phyloP scores from a whole-genome alignment of 768 basidiomycete genomes.

The Rossbeevera mucosa region DNA sequence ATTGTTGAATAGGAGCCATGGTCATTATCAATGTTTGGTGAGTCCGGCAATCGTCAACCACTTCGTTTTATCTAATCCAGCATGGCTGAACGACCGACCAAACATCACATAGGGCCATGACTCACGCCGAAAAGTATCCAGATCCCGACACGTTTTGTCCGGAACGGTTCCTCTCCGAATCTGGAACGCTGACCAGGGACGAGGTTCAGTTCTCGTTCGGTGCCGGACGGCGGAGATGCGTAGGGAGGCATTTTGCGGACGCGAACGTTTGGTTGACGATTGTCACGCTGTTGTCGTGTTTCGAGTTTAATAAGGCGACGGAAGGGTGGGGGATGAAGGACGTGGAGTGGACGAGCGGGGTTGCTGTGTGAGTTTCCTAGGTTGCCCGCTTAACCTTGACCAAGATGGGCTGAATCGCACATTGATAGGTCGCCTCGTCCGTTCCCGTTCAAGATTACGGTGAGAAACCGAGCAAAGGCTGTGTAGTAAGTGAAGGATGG shows the following conservation, averaged over 20 bases:
- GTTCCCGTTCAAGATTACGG: conserved; percentile 2
- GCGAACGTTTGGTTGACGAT: conserved; percentile 1
- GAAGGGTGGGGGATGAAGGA: neutral
- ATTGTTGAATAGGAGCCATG: neutral
- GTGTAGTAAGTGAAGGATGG: neutral
- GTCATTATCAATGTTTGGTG: conserved; percentile 2
- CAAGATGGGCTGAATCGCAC: neutral
- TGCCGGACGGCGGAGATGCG: conserved; percentile 3
- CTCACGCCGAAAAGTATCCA: conserved; percentile 1
- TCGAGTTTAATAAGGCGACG: conserved; percentile 4
- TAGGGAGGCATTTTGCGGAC: neutral
- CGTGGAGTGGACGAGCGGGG: conserved; percentile 2
- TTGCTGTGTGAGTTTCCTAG: neutral
- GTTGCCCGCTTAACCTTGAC: too few relatives aligned
- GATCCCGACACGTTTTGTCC: conserved; percentile 1
- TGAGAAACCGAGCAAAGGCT: neutral
- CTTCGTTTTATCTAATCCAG: neutral
- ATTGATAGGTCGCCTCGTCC: neutral
- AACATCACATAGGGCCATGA: neutral
- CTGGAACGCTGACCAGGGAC: neutral
- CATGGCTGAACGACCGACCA: neutral
- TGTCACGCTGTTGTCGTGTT: conserved; percentile 3
- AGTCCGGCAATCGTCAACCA: neutral
- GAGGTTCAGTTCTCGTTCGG: neutral
- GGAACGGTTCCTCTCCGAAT: conserved; percentile 3